These are phyloP conservation scores for Ogataea neopini DNA, from an alignment of 805 yeast genomes.

Conservation along the genomic window DNA sequence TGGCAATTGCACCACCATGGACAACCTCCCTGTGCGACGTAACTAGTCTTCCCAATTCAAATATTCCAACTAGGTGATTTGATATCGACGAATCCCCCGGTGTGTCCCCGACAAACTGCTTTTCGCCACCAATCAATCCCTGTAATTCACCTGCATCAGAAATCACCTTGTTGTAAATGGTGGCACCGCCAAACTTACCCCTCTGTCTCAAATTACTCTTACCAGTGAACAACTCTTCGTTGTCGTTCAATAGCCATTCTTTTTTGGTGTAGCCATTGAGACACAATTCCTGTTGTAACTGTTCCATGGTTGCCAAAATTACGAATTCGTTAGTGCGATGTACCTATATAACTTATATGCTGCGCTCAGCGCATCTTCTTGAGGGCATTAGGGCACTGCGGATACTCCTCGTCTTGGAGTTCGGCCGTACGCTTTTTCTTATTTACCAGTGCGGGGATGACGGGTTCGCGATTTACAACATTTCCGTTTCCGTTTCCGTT, in stretches of 20 bases:
- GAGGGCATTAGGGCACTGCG: constrained; percentile 18
- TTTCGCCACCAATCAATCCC: neutral
- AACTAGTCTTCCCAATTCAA: constrained; percentile 46
- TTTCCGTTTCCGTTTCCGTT: neutral
- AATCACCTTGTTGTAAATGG: constrained; percentile 22
- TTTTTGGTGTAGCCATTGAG: constrained; percentile 2
- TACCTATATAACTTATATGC: neutral
- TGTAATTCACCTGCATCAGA: constrained; percentile 5
- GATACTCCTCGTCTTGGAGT: constrained; percentile 14
- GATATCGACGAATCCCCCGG: constrained; percentile 17
- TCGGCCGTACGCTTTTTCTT: constrained; percentile 22
- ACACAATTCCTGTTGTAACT: neutral
- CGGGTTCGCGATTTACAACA: neutral
- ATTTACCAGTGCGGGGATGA: constrained; percentile 3
- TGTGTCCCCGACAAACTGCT: neutral
- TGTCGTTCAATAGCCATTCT: constrained; percentile 26
- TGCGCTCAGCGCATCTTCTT: constrained; percentile 19
- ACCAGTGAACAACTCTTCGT: constrained; percentile 31
- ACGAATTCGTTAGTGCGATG: neutral
- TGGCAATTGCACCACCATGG: constrained; percentile 56
- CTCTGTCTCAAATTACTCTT: constrained; percentile 24
- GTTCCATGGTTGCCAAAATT: neutral
- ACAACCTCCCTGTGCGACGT: constrained; percentile 50
- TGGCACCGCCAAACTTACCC: constrained; percentile 24
- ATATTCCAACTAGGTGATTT: constrained; percentile 46